Conservation (phyloP, 257 asterid species). For the Solanum sparsipilum region DNA sequence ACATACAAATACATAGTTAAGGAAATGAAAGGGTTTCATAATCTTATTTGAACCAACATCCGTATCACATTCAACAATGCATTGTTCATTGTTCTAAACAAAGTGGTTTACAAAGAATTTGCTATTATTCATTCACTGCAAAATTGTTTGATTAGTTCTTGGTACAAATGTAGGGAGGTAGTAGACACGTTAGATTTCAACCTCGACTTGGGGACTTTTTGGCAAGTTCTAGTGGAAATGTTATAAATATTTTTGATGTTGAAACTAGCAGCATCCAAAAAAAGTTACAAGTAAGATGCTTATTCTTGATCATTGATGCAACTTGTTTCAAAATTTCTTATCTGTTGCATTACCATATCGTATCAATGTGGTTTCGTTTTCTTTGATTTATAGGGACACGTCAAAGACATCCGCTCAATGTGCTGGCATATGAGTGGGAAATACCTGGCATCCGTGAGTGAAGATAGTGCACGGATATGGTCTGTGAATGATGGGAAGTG, state of each 20-base stretch:
- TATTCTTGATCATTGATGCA: neutral
- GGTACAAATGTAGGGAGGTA: conserved; percentile 32
- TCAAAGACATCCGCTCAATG: conserved; percentile 19
- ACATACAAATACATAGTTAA: neutral
- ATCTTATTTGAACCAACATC: neutral
- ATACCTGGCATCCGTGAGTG: conserved; percentile 31
- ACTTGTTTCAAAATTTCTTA: neutral
- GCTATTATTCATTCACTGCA: neutral
- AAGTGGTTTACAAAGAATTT: neutral
- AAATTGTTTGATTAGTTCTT: neutral
- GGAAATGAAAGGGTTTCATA: neutral
- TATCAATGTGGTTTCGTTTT: neutral
- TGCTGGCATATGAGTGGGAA: conserved; percentile 35
- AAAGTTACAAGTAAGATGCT: conserved; percentile 23
- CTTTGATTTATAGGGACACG: conserved; percentile 26
- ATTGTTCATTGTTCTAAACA: neutral
- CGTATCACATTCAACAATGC: neutral
- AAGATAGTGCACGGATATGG: conserved; percentile 41
- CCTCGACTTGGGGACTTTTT: conserved; percentile 20
- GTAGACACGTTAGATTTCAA: conserved; percentile 35
- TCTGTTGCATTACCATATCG: neutral
- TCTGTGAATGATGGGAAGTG: conserved; percentile 14
- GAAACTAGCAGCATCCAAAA: conserved; percentile 16
- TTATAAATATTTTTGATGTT: conserved; percentile 26
- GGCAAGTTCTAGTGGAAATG: conserved; percentile 34